phyloP scores from a whole-genome alignment of 2,329 filamentous ascomycete genomes.

The Colletotrichum liaoningense region DNA sequence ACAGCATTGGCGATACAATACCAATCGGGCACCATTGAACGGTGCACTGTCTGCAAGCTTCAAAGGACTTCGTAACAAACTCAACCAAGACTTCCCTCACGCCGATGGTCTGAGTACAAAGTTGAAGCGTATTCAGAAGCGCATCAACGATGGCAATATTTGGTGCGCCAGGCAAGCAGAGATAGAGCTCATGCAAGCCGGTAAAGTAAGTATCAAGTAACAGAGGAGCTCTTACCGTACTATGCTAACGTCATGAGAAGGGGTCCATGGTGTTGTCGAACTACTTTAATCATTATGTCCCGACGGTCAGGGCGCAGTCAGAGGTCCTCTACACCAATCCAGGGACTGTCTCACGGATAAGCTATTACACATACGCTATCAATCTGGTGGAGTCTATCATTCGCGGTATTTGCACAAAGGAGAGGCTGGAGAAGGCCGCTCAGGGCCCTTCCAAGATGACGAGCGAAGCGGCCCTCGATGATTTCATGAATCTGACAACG shows the following conservation, averaged over 20 bases:
- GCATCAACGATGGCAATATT: constrained; percentile 49
- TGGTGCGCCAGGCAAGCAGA: constrained; percentile 60
- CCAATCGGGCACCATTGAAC: constrained; percentile 40
- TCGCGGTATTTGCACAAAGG: constrained; percentile 37
- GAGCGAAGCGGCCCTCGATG: constrained; percentile 21
- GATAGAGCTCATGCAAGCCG: constrained; percentile 61
- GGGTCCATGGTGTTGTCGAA: constrained; percentile 47
- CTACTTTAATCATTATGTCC: constrained; percentile 56
- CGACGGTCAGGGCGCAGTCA: constrained; percentile 53
- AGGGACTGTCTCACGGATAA: constrained; percentile 45
- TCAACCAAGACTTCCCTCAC: constrained; percentile 49
- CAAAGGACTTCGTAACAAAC: constrained; percentile 48
- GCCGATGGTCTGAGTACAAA: constrained; percentile 45
- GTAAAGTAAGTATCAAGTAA: constrained; percentile 54
- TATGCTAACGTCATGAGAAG: constrained; percentile 44
- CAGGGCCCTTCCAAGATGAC: background rate
- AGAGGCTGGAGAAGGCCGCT: background rate
- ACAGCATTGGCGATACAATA: constrained; percentile 51
- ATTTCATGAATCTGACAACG: constrained; percentile 33
- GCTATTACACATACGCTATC: constrained; percentile 56
- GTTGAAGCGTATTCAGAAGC: constrained; percentile 49
- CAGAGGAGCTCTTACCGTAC: background rate
- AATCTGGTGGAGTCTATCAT: constrained; percentile 55
- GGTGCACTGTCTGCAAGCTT: constrained; percentile 50
- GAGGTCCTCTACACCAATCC: constrained; percentile 53